Base-by-base conservation (phyloP, 106 monocot genomes). In the Agapanthus africanus region DNA sequence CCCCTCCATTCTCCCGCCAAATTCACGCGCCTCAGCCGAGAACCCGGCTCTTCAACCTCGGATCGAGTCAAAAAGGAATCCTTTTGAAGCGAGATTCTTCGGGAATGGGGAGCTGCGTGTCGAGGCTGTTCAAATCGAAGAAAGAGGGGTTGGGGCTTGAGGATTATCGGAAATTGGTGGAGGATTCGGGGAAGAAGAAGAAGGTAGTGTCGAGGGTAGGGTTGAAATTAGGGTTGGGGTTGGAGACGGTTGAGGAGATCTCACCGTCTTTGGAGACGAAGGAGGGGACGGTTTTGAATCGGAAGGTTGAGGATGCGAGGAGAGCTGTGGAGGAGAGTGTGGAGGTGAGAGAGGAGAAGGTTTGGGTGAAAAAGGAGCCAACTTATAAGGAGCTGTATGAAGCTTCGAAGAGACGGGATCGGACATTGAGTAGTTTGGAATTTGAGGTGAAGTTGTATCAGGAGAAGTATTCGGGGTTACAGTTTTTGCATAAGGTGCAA, bases 21-120 rank as follows among this genome's bases (percentile, higher is more conserved):
- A 70, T 91, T 37, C 95, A 91, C 76, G 91, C 78, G 1, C 95
- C 95, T 4, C 91, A 97, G 74, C 80, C 86, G 52, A 68, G 67
- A 16, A 31, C 84, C 54, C 79, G 27, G 26, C 84, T 71, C 13
- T 97, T 97, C 59, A 79, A n/a, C n/a, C n/a, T n/a, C n/a, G n/a
- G n/a, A n/a, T n/a, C n/a, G n/a, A n/a, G n/a, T n/a, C n/a, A n/a
- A n/a, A n/a, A n/a, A n/a, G n/a, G n/a, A n/a, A n/a, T n/a, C n/a
- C n/a, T n/a, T n/a, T n/a, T n/a, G n/a, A n/a, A n/a, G n/a, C n/a
- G 40, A 41, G 40, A 23, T 15, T 6, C 64, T 64, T 13, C 8
- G 5, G 7, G 22, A 39, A 64, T 64, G 38, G 37, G 64, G 6
- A 64, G 38, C 22, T 38, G 23, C 22, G n/a, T 15, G 31, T 21